Base-by-base conservation (phyloP, 2,329 filamentous ascomycete species). In the Ophiostoma pallidulum region DNA sequence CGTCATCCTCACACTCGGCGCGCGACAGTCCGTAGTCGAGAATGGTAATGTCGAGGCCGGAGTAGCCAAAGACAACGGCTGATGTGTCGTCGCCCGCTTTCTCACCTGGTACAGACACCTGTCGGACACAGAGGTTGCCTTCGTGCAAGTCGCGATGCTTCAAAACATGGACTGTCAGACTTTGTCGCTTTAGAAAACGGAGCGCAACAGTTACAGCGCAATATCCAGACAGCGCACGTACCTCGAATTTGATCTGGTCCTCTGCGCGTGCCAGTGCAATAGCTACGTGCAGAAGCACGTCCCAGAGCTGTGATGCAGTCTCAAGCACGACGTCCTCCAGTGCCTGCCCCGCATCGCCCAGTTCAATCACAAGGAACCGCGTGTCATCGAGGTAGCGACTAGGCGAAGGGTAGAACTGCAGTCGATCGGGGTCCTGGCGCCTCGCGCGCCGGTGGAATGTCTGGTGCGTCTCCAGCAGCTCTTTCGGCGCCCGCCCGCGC, bases 111-210 rank as follows among this genome's bases (percentile, higher is more conserved):
- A 66, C 55, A 3, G 64, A 58, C 1, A 65, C 62, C 45, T 68
- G 69, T 4, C 71, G 68, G 41, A 82, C 69, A 52, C 79, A 82
- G 14, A 83, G 61, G 53, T 83, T 82, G 4, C 78, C 78, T 53
- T 83, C 78, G 54, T 83, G 79, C 4, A 83, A 66, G 55, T 83
- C 79, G 6, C 79, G 75, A 56, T 83, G 79, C 76, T 80, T 51
- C 13, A 20, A 8, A 8, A n/a, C n/a, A n/a, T n/a, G n/a, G n/a
- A n/a, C n/a, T n/a, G n/a, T n/a, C n/a, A n/a, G n/a, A n/a, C n/a
- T n/a, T n/a, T n/a, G n/a, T n/a, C n/a, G n/a, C n/a, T n/a, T n/a
- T n/a, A n/a, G n/a, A 14, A 8, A 38, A 18, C 16, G 2, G 20
- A 40, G 26, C 3, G 4, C 18, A 26, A 20, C 14, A 36, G 3